phyloP scores from a whole-genome alignment of 2,329 filamentous ascomycete species.

The Didymella sp. region DNA sequence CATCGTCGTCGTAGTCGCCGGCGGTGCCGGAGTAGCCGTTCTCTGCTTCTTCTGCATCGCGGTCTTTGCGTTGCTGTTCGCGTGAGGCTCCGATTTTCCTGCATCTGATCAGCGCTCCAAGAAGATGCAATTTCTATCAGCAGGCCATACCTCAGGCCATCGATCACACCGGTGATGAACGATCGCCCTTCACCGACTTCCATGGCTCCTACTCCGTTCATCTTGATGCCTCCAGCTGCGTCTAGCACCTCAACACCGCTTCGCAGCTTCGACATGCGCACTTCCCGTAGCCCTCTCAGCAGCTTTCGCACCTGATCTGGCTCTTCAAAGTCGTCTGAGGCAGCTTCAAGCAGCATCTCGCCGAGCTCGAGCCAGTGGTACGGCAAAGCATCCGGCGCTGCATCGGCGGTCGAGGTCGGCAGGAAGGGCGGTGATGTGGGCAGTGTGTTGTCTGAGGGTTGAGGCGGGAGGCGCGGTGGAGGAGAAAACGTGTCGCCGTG shows the following conservation, averaged over 20 bases:
- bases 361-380: conserved; percentile 96
- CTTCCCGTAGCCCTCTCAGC: conserved; percentile 82
- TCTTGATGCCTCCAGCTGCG: conserved; percentile 72
- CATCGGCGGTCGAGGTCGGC: conserved; percentile 72
- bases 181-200: conserved; percentile 86
- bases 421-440: conserved; percentile 73
- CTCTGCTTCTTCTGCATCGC: conserved; percentile 72
- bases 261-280: conserved; percentile 86
- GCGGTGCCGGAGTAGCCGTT: conserved; percentile 61
- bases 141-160: conserved; percentile 69
- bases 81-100: conserved; percentile 81
- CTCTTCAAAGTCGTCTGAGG: conserved; percentile 79
- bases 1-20: conserved; percentile 67
- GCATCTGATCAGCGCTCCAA: conserved; percentile 18
- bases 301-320: conserved; percentile 77
- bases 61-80: conserved; percentile 78
- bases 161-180: conserved; percentile 85
- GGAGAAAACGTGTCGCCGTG: conserved; percentile 75
- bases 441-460: conserved; percentile 51
- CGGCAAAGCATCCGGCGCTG: conserved; percentile 74
- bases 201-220: conserved; percentile 88
- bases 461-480: conserved; percentile 73
- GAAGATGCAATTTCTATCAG: no score
- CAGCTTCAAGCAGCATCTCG: conserved; percentile 84
- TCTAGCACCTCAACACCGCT: conserved; percentile 75